phyloP scores from a whole-genome alignment of 2,329 filamentous ascomycete species.

The Alternaria incomplexa region DNA sequence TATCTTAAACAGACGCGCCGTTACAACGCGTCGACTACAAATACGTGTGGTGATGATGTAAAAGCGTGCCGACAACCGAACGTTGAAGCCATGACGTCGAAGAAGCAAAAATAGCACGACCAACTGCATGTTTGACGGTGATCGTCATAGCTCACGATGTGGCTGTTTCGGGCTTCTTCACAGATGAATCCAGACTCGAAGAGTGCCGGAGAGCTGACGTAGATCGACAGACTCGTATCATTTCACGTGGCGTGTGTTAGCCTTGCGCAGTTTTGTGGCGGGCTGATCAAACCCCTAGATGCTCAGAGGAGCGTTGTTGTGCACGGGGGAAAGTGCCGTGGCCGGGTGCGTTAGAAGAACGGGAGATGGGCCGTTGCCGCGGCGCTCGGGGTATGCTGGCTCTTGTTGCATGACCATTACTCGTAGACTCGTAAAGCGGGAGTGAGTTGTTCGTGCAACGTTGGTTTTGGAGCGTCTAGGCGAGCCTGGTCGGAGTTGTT shows the following conservation, averaged over 20 bases:
- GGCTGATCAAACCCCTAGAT: slow-evolving; percentile 18
- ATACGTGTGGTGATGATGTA: not conserved
- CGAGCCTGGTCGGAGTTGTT: slow-evolving; percentile 8
- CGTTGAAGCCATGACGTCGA: not conserved
- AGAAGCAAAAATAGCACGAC: not conserved
- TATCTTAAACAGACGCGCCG: not conserved
- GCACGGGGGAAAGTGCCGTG: not conserved
- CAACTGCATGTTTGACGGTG: not conserved
- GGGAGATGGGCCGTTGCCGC: slow-evolving; percentile 29
- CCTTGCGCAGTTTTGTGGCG: not conserved
- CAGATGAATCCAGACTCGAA: not conserved
- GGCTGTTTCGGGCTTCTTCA: not conserved
- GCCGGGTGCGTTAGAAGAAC: slow-evolving; percentile 19
- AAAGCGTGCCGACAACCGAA: not conserved
- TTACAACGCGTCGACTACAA: not conserved
- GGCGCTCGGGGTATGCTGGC: slow-evolving; percentile 24
- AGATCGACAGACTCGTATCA: not conserved
- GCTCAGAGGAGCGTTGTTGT: slow-evolving; percentile 24
- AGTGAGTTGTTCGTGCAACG: slow-evolving; percentile 2
- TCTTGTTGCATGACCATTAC: slow-evolving; percentile 10
- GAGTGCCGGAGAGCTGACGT: not conserved
- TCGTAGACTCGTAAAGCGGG: slow-evolving; percentile 1
- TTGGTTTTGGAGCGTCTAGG: not conserved
- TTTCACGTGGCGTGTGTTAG: not conserved
- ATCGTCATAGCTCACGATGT: not conserved